A percentile compares a stretch with the other conserved stretches of the same genome.
Conservation (phyloP, 495 filamentous ascomycete genomes). For the Parathielavia appendiculata region DNA sequence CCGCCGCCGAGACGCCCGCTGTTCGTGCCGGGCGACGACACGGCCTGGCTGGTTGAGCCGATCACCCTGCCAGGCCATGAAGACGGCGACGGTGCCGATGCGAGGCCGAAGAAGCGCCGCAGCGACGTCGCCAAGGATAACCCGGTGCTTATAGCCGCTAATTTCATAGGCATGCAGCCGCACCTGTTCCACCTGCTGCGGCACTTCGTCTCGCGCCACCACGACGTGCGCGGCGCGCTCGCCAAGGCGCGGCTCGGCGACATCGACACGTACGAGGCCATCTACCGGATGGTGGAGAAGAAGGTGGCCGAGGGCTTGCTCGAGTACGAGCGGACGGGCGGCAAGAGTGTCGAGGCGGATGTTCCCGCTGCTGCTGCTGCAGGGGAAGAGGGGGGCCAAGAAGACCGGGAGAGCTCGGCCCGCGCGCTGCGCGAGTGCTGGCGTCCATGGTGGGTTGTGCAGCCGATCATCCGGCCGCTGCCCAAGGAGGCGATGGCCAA, state of each 20-base stretch:
- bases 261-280: constrained; percentile 63
- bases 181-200: constrained; percentile 92
- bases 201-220: constrained; percentile 68
- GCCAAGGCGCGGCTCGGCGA: constrained; percentile 61
- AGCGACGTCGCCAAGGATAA: constrained; percentile 33
- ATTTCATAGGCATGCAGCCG: constrained; percentile 76
- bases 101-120: constrained; percentile 31
- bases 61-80: constrained; percentile 41
- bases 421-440: constrained; percentile 63
- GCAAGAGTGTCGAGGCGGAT: constrained; percentile 49
- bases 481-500: constrained; percentile 83
- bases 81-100: constrained; percentile 46
- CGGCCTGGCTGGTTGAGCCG: constrained; percentile 38
- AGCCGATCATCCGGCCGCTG: constrained; percentile 82
- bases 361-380: constrained; percentile 12
- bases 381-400: constrained; percentile 16
- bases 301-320: constrained; percentile 66
- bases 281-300: constrained; percentile 53
- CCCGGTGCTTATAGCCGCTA: constrained; percentile 55
- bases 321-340: constrained; percentile 57
- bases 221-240: constrained; percentile 74
- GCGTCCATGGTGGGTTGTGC: constrained; percentile 87
- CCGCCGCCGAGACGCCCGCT: constrained; percentile 63
- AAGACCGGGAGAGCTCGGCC: constrained; percentile 53
- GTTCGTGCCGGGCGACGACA: constrained; percentile 64